Evolutionary conservation across 345 rosid species (phyloP), one percentile per base, ranked within the genome.

Genomic region (Physaria fendleri): DNA sequence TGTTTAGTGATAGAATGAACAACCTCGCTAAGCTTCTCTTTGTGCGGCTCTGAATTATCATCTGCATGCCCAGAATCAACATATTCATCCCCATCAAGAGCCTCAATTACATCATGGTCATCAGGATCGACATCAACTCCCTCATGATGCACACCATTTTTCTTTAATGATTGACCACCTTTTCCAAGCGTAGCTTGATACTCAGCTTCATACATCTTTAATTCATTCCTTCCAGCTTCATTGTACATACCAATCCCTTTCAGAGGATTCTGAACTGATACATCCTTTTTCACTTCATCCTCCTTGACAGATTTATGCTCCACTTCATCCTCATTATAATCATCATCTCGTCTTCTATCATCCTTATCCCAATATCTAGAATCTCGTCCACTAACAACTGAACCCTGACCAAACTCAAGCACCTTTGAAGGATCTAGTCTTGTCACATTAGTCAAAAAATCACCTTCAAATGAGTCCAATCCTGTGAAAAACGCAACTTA

Each of bases 301-400:
- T 63, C 28, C 4, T 25, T 7, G 6, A 25, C 28, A 32, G 37
- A 30, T 30, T 30, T 62, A 54, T 68, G 77, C 23, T 81, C 77
- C 20, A 77, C 77, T 14, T 25, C 80, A 53, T 82, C 94, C 76
- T 82, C 94, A 48, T 74, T 68, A 38, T 89, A 93, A 66, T 93
- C 99, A 56, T 59, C 79, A 74, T 92, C 97, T 59, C 97, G 75
- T 71, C 98, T 86, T 76, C 98, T 80, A 66, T 88, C 98, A 72
- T 92, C 98, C 77, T 64, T 80, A 71, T 92, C 98, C 97, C 98
- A 88, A 71, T 79, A 79, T 66, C 96, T 79, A 2, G 98, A 92
- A 76, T 92, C 98, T 16, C 90, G 73, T 33, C 91, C 98, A 53
- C 82, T 89, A 20, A 69, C 41, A 16, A 73, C 82, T 0, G 93